Evolutionary conservation across 2,329 filamentous ascomycete species (phyloP), one percentile per base, ranked within the genome.

Genomic region (Neonectria ditissima): DNA sequence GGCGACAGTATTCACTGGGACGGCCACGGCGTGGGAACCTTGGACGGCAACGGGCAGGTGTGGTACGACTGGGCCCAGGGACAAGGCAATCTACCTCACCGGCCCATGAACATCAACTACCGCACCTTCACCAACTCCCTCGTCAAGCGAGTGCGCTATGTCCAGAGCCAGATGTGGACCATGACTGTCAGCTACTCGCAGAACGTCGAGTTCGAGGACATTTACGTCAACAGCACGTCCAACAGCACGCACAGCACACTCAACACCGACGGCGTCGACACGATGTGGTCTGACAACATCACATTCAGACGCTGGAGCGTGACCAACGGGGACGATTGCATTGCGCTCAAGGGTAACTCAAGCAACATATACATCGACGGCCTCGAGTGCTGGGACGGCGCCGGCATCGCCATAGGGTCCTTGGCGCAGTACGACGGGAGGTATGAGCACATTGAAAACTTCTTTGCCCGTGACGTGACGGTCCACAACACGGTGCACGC

Each of bases 111-210:
- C 18, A 80, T 88, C 69, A 81, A 79, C 61, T 76, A 76, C 53
- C 66, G 76, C 18, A 76, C 78, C 3, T 78, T 85, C 4, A 82
- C 75, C 5, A 82, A 87, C 69, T 83, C 82, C 0, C 71, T 82
- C 4, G 77, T 88, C 45, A 75, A 78, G 39, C 80, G 84, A 3
- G 63, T 88, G 16, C 78, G 78, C 2, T 87, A 87, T 65, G 75
- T 89, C 8, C 82, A 86, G 63, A 85, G 82, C 63, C 86, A 89
- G 75, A 89, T 89, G 86, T 89, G 87, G 82, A 84, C 84, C 0
- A 83, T 88, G 80, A 83, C 83, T 1, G 80, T 87, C 30, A 84
- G 83, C 10, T 76, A 83, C 70, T 83, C 82, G 3, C 64, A 80
- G 7, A 75, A 83, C 52, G 74, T 84, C 2, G 74, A 83, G 0